These are phyloP conservation scores for Mucor indicus DNA, from an alignment of 371 early-diverging fungal species.

Conservation along the genomic window DNA sequence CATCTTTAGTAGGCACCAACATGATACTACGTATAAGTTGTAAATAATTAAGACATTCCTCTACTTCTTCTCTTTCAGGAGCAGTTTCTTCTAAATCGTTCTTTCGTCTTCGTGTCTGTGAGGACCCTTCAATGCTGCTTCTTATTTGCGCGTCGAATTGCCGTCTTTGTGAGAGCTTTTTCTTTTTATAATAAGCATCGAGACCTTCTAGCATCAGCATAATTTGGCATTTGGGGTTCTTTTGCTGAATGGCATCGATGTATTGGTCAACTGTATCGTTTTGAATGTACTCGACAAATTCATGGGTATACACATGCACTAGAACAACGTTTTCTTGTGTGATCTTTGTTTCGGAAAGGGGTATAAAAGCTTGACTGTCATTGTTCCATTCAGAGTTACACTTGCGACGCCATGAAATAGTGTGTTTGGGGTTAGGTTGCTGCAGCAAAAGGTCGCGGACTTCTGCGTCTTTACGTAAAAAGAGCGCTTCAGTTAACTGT, in stretches of 20 bases:
- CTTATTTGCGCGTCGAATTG: constrained; percentile 40
- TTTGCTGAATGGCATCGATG: constrained; percentile 18
- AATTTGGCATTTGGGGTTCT: constrained; percentile 19
- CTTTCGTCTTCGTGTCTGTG: constrained; percentile 1
- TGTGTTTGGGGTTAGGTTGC: constrained; percentile 8
- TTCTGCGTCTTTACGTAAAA: constrained; percentile 34
- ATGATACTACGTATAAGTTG: constrained; percentile 40
- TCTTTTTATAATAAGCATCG: constrained; percentile 47
- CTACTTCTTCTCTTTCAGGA: constrained; percentile 28
- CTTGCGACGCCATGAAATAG: constrained; percentile 50
- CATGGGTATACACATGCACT: constrained; percentile 33
- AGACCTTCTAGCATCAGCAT: constrained; percentile 57
- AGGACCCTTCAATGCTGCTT: constrained; percentile 6
- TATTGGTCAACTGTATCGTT: constrained; percentile 9
- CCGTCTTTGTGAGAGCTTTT: constrained; percentile 23
- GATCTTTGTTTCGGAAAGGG: constrained; percentile 26
- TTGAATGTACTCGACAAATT: constrained; percentile 33
- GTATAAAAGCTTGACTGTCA: constrained; percentile 42
- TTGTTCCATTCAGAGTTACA: constrained; percentile 52
- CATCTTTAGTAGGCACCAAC: constrained; percentile 40
- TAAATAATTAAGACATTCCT: constrained; percentile 35
- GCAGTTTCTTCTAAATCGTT: constrained; percentile 13
- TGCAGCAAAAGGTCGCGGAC: constrained; percentile 11
- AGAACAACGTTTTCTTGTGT: constrained; percentile 42
- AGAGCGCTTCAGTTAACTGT: constrained; percentile 23